These are phyloP conservation scores for Lyophyllum shimeji DNA, from an alignment of 768 basidiomycete genomes.

Conservation along the genomic window DNA sequence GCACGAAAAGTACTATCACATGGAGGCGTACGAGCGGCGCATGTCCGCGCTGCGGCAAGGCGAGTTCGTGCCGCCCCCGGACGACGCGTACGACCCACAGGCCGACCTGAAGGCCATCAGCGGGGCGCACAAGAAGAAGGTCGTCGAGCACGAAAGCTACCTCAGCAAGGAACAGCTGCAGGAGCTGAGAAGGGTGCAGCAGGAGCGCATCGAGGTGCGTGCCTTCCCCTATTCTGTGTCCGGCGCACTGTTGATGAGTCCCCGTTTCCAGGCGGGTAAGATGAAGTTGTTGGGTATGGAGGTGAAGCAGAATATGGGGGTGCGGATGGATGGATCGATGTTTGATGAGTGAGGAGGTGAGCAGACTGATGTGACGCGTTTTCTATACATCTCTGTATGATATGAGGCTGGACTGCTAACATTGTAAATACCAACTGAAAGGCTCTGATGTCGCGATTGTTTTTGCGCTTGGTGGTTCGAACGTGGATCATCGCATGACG, in stretches of 20 bases:
- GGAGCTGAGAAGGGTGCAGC: constrained; percentile 81
- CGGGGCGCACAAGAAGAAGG: constrained; percentile 67
- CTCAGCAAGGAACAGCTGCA: constrained; percentile 77
- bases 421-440: not conserved
- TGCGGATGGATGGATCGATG: constrained; percentile 77
- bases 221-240: constrained; percentile 2
- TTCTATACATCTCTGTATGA: not conserved
- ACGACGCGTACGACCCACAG: constrained; percentile 77
- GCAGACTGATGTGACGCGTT: not conserved
- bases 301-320: constrained; percentile 79
- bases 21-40: constrained; percentile 79
- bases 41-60: constrained; percentile 87
- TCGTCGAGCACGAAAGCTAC: constrained; percentile 68
- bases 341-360: constrained; percentile 42
- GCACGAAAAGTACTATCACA: constrained; percentile 94
- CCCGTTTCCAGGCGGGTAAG: constrained; percentile 57
- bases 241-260: not conserved
- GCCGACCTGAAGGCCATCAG: constrained; percentile 81
- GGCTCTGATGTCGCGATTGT: not conserved
- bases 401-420: not conserved
- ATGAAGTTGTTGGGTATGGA: constrained; percentile 91
- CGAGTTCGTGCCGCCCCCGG: constrained; percentile 70
- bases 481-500: too few species aligned
- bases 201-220: constrained; percentile 78
- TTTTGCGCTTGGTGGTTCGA: too few species aligned